Conservation (phyloP, 2,329 filamentous ascomycete species). For the Westerdykella ornata region DNA sequence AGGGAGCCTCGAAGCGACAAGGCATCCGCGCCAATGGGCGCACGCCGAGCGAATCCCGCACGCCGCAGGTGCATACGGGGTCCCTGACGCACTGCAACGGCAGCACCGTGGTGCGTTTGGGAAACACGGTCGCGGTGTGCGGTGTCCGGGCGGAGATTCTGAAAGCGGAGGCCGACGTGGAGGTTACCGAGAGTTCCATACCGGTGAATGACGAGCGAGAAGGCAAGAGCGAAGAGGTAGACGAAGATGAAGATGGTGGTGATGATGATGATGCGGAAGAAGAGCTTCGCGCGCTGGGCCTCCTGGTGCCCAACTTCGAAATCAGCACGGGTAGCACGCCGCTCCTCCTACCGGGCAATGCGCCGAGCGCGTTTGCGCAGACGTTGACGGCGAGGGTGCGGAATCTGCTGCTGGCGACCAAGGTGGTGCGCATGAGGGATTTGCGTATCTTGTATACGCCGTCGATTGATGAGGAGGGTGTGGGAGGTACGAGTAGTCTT, state of each 20-base stretch:
- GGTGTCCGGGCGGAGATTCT: slow-evolving; percentile 84
- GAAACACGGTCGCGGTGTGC: slow-evolving; percentile 91
- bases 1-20: slow-evolving; percentile 22
- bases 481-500: slow-evolving; percentile 39
- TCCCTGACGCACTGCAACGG: slow-evolving; percentile 86
- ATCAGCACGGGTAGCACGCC: slow-evolving; percentile 86
- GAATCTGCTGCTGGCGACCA: slow-evolving; percentile 65
- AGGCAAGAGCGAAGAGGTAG: slow-evolving; percentile 7
- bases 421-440: slow-evolving; percentile 59
- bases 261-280: slow-evolving; percentile 17
- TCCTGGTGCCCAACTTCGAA: slow-evolving; percentile 91
- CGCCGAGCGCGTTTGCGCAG: slow-evolving; percentile 74
- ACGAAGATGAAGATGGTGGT: slow-evolving; percentile 4
- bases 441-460: slow-evolving; percentile 65
- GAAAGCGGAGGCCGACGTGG: slow-evolving; percentile 62
- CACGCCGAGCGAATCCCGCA: slow-evolving; percentile 59
- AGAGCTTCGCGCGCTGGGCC: slow-evolving; percentile 50
- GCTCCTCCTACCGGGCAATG: slow-evolving; percentile 73
- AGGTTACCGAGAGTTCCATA: slow-evolving; percentile 47
- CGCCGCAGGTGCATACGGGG: slow-evolving; percentile 70
- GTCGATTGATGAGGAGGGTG: slow-evolving; percentile 40
- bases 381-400: slow-evolving; percentile 75
- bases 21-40: slow-evolving; percentile 78
- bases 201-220: slow-evolving; percentile 7
- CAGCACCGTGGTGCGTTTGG: slow-evolving; percentile 78